Base-by-base conservation (phyloP, 257 asterid species). In the Cordia subcordata region DNA sequence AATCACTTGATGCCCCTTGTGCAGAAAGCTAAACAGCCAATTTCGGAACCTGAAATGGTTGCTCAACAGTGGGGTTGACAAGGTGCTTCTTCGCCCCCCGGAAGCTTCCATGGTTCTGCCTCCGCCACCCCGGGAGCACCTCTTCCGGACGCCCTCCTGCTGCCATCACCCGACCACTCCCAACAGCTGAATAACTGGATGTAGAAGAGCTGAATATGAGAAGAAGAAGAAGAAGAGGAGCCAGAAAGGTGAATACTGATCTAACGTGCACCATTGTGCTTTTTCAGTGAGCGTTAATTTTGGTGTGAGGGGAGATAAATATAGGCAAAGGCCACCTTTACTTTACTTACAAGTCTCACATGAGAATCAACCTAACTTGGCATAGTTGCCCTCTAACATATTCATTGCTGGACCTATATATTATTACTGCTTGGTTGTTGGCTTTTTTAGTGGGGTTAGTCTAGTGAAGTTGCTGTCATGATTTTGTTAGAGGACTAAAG, bases 81-180 rank as follows among this genome's bases (percentile, higher is more conserved):
- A 83, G 71, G 63, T 73, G 85, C 65, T 70, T 72, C 27, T 44
- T 69, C 27, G 77, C 77, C 11, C 85, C 85, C 0, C 87, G 81
- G 16, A 70, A 72, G 80, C 89, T 78, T 52, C 94, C 94, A 17
- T 85, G 94, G 60, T 82, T 82, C 72, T 72, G 44, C 69, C 71
- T 69, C 57, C 61, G 72, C 85, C 77, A 68, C 72, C 74, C 65
- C 67, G 63, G 57, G 4, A 35, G 66, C 1, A 16, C 59, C 27
- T 51, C 71, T 50, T 33, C 58, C 15, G 13, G 47, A 21, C 52
- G 47, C 1, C 73, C 50, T 52, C 11, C 32, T 12, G 47, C 66
- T 12, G 4, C 4, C 35, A 27, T 27, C 50, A 60, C 66, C 18
- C 55, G 65, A 13, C 22, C 68, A 39, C 57, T 38, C n/a, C 53